Evolutionary conservation across 2,329 filamentous ascomycete species (phyloP), one percentile per base, ranked within the genome.

Genomic region (Penicillium carneum): DNA sequence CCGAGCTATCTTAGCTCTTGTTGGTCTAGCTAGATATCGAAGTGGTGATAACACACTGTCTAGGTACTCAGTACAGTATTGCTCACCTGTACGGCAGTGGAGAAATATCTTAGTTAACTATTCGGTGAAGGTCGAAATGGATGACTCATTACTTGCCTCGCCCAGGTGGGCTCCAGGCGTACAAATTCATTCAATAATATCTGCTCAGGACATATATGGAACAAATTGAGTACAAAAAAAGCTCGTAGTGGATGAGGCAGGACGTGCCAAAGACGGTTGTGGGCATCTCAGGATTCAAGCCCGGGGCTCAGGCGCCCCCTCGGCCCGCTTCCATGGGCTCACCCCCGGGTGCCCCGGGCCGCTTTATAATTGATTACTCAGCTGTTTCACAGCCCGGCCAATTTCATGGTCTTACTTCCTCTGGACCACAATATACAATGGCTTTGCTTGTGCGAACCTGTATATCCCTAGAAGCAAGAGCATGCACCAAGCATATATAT

Each of bases 291-390:
- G 18, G 16, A 31, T 46, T n/a, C 26, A 33, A 33, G 29, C 10
- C 29, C 26, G 26, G 10, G n/a, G 10, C 10, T 11, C 45, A 33
- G 26, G 45, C n/a, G 26, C 16, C 23, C 5, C 16, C 26, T 6
- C 29, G 45, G 29, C 10, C 43, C n/a, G 10, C 10, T 10, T 48
- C 11, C 29, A 48, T 5, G 23, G 26, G n/a, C 10, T 12, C 23
- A 26, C 11, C 16, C 36, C 36, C 36, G 18, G 10, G n/a, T 11
- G 7, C 16, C 16, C 39, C n/a, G 39, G 39, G 33, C 33, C 10
- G 10, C 46, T 48, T 49, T 23, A 26, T 20, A n/a, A 0, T 26
- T 50, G 47, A 36, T 50, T 36, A 50, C 47, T 50, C 47, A 50
- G 47, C 47, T 2, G 18, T 23, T 23, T 36, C 46, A 49, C 29